Conservation (phyloP, 2,329 filamentous ascomycete species). For the Aureobasidium sp. region DNA sequence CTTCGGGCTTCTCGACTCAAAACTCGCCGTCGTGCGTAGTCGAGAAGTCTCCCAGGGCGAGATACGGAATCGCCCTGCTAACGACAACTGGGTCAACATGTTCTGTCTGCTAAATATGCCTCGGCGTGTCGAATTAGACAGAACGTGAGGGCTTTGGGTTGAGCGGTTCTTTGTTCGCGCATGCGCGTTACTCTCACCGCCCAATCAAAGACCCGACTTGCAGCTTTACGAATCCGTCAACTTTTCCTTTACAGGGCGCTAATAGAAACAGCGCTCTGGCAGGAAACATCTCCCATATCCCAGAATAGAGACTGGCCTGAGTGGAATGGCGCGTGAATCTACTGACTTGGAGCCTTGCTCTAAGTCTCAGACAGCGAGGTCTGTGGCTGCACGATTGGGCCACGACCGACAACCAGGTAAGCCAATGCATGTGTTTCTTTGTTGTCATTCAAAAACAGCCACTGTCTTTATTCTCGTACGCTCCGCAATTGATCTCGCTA, state of each 20-base stretch:
- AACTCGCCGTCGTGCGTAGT: constrained; percentile 7
- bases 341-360: constrained; percentile 30
- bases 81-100: constrained; percentile 11
- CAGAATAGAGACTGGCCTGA: constrained; percentile 37
- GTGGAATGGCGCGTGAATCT: constrained; percentile 36
- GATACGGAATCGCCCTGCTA: constrained; percentile 15
- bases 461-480: constrained; percentile 25
- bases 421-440: constrained; percentile 16
- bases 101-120: not conserved
- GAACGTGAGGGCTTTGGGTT: constrained; percentile 4
- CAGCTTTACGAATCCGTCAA: constrained; percentile 11
- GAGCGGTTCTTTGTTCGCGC: constrained; percentile 14
- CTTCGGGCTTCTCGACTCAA: constrained; percentile 13
- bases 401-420: constrained; percentile 26
- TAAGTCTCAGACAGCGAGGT: constrained; percentile 28
- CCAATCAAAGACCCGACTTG: constrained; percentile 12
- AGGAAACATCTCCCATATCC: constrained; percentile 30
- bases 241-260: constrained; percentile 17
- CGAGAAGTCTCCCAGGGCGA: constrained; percentile 12
- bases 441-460: constrained; percentile 31
- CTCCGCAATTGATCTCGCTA: constrained; percentile 21
- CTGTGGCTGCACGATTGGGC: constrained; percentile 27
- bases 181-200: constrained; percentile 7
- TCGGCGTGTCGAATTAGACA: not conserved
- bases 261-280: constrained; percentile 28